Evolutionary conservation across 2,329 filamentous ascomycete species (phyloP), one percentile per base, ranked within the genome.

Genomic region (Helotiales sp.): DNA sequence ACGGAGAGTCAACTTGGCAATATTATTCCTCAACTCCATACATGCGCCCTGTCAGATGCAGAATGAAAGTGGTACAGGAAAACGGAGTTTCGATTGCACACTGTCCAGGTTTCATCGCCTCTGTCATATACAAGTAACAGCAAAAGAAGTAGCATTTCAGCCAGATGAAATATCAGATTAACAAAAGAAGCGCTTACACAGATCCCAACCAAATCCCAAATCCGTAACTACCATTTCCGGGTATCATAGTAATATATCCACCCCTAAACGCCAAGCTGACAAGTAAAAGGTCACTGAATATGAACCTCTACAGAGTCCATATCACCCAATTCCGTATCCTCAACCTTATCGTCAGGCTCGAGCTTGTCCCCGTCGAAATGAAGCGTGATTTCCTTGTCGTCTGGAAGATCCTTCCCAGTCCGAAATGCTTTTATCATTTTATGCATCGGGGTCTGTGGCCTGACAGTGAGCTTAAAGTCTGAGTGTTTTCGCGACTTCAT

Each of bases 331-430:
- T 93, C 93, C 2, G 89, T 85, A 40, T 91, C 88, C 52, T 82
- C 82, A 54, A 96, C 83, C 1, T 84, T 86, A 32, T 81, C 80
- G 1, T 87, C 82, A 20, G 86, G 84, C 15, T 89, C 86, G 30
- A 96, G 80, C 55, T 82, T 80, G 60, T 94, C 92, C 15, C 93
- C 93, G 72, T 97, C 93, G 78, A 93, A 94, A 71, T 85, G 82
- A 11, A 97, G 80, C 43, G 84, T 83, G 2, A 96, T 80, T 0
- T 83, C 78, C 71, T 83, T 84, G 4, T 85, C 83, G 0, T 80
- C 75, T 0, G 80, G 78, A 20, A 94, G 77, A 0, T 81, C 73
- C 32, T 85, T 83, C 71, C 84, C 80, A 43, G 81, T 81, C 60
- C 87, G 85, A 76, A 91, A 95, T 3, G 83, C 85, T 45, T 80